These are phyloP conservation scores for Microglena sp. DNA, from an alignment of 139 green algal species.

Conservation along the genomic window DNA sequence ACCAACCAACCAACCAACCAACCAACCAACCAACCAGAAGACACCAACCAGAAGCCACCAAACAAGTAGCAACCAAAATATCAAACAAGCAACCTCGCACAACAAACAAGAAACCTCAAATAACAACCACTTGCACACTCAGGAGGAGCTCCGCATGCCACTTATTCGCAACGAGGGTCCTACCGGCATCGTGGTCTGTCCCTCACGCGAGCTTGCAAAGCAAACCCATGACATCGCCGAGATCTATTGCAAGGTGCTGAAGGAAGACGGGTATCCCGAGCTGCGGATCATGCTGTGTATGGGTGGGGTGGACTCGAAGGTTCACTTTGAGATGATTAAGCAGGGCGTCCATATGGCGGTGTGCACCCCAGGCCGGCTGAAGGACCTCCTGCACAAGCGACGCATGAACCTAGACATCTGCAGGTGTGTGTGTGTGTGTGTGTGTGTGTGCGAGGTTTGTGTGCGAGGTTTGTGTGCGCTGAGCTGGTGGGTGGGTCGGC, in stretches of 20 bases:
- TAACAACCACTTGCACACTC: background rate
- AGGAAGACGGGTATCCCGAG: slow-evolving; percentile 51
- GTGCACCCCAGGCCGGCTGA: slow-evolving; percentile 88
- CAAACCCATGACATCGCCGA: slow-evolving; percentile 80
- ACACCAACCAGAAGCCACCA: too few species aligned
- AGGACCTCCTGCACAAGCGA: slow-evolving; percentile 87
- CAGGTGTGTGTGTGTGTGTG: slow-evolving; percentile 28
- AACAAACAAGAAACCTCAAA: too few species aligned
- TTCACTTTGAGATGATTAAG: slow-evolving; percentile 20
- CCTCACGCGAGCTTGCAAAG: slow-evolving; percentile 85
- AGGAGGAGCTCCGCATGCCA: slow-evolving; percentile 65
- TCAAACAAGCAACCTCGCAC: too few species aligned
- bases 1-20: too few species aligned
- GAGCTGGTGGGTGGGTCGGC: background rate
- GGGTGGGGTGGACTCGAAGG: slow-evolving; percentile 67
- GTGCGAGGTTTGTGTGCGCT: background rate
- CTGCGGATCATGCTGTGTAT: slow-evolving; percentile 84
- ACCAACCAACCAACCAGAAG: too few species aligned
- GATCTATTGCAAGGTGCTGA: slow-evolving; percentile 48
- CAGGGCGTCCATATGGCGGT: slow-evolving; percentile 86
- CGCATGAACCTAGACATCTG: slow-evolving; percentile 82
- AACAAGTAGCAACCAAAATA: too few species aligned
- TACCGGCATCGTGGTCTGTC: slow-evolving; percentile 85
- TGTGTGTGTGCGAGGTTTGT: background rate
- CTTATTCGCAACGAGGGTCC: slow-evolving; percentile 79